These are phyloP conservation scores for Chrysanthemum makinoi DNA, from an alignment of 129 eudicot genomes.

Conservation along the genomic window DNA sequence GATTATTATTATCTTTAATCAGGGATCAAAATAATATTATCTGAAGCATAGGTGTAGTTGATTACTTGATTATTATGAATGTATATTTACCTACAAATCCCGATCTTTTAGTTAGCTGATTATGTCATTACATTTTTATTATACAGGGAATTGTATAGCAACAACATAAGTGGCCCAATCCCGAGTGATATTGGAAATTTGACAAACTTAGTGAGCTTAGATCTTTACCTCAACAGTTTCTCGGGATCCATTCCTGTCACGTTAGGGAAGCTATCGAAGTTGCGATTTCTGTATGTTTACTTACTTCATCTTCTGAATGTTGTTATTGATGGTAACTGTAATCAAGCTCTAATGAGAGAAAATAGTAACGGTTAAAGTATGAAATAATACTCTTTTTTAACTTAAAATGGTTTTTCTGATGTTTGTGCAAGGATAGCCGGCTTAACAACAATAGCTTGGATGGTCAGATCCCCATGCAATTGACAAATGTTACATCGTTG, in stretches of 20 bases:
- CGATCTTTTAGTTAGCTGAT: neutral
- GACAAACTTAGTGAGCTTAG: constrained; percentile 90
- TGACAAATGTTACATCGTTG: constrained; percentile 74
- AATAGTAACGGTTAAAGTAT: too few relatives aligned
- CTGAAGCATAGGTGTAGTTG: too few relatives aligned
- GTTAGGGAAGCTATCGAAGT: constrained; percentile 66
- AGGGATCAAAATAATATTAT: too few relatives aligned
- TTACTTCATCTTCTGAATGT: neutral
- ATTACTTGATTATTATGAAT: too few relatives aligned
- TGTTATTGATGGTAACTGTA: neutral
- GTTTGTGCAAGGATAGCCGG: constrained; percentile 73
- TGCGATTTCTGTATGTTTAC: constrained; percentile 72
- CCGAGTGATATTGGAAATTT: constrained; percentile 83
- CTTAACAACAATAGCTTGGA: constrained; percentile 86
- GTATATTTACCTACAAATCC: too few relatives aligned
- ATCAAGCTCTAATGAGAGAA: neutral
- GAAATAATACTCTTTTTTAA: neutral
- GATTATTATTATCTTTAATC: too few relatives aligned
- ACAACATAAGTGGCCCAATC: constrained; percentile 79
- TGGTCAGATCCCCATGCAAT: constrained; percentile 74
- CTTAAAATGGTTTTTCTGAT: constrained; percentile 27
- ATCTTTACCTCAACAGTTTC: constrained; percentile 80
- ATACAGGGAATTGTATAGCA: constrained; percentile 86
- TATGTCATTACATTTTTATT: neutral
- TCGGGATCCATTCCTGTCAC: constrained; percentile 80